Base-by-base conservation (phyloP, 371 early-diverging fungal genomes). In the Syncephalastrum sp. region DNA sequence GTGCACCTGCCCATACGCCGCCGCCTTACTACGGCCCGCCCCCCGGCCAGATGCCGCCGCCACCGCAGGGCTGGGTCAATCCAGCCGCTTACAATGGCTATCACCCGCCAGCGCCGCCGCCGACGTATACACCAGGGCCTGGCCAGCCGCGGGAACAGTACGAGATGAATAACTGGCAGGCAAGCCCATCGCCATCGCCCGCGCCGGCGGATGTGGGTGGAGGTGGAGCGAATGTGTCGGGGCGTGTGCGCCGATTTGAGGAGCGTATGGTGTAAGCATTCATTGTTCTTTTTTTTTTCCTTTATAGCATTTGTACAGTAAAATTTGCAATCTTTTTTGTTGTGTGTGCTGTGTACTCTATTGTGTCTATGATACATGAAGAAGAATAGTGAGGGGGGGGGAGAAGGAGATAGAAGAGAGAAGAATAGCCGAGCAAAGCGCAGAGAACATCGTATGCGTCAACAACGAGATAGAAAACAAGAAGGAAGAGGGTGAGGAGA, bases 21-120 rank as follows among this genome's bases (percentile, higher is more conserved):
- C 57, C 57, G 21, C 66, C 61, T 29, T 63, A 67, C 42, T 60
- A 61, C 24, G 67, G 68, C 5, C 67, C 69, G 38, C 63, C 63
- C 44, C 65, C 64, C 17, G 53, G 51, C 49, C 55, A 64, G 41
- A 42, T 21, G 33, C 24, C 21, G 23, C 53, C 46, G n/a, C 45
- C 48, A 17, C 67, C 58, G 4, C n/a, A 52, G 12, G 69, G 67
- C 12, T 85, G 85, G 85, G 82, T 83, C 3, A 77, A 84, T 53
- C 82, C 83, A 4, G 16, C 62, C 5, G 44, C 47, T 5, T 85
- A 85, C 61, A 85, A 85, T 56, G 82, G 82, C n/a, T 50, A 60
- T 27, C 15, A 41, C 1, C 65, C 64, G 17, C 42, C 61, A 1
- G 54, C 46, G 15, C 69, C 69, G 7, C 63, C 63, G n/a, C 63